A percentile compares a stretch with the other conserved stretches of the same genome.
Evolutionary conservation across 169 alveolate species (phyloP).

Genomic region (Babesia ovata): DNA sequence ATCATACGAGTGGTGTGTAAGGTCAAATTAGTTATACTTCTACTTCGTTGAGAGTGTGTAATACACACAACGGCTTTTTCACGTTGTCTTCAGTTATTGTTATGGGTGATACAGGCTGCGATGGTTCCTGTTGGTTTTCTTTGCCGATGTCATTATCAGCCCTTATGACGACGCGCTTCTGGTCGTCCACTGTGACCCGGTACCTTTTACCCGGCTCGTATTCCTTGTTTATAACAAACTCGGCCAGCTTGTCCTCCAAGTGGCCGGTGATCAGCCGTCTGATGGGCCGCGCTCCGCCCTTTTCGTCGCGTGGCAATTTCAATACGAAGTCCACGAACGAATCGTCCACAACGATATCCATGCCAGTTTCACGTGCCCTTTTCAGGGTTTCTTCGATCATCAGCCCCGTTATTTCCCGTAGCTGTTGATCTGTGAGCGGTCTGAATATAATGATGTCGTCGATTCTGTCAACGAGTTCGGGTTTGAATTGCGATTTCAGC

Average conservation of each 20-base stretch:
- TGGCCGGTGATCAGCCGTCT: conserved; percentile 55
- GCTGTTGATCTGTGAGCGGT: conserved; percentile 64
- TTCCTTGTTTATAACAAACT: conserved; percentile 41
- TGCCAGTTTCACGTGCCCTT: conserved; percentile 53
- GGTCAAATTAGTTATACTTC: neutral
- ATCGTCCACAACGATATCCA: conserved; percentile 44
- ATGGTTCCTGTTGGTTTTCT: neutral
- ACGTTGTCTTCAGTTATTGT: neutral
- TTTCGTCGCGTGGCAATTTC: conserved; percentile 62
- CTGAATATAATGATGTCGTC: conserved; percentile 76
- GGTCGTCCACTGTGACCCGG: conserved; percentile 33
- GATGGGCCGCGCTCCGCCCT: conserved; percentile 69
- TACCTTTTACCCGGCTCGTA: conserved; percentile 35
- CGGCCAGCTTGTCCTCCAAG: conserved; percentile 60
- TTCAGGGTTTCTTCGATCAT: conserved; percentile 66
- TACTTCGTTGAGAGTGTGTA: conserved; percentile 17
- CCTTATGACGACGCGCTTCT: conserved; percentile 11
- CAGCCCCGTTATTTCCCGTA: conserved; percentile 67
- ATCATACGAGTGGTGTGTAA: conserved; percentile 3
- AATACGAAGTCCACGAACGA: conserved; percentile 47
- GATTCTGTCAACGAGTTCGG: conserved; percentile 79
- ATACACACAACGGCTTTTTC: neutral
- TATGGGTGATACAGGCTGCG: neutral
- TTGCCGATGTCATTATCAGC: neutral
- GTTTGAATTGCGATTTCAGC: conserved; percentile 64